Base-by-base conservation (phyloP, 106 monocot genomes). In the Acanthochlamys bracteata region DNA sequence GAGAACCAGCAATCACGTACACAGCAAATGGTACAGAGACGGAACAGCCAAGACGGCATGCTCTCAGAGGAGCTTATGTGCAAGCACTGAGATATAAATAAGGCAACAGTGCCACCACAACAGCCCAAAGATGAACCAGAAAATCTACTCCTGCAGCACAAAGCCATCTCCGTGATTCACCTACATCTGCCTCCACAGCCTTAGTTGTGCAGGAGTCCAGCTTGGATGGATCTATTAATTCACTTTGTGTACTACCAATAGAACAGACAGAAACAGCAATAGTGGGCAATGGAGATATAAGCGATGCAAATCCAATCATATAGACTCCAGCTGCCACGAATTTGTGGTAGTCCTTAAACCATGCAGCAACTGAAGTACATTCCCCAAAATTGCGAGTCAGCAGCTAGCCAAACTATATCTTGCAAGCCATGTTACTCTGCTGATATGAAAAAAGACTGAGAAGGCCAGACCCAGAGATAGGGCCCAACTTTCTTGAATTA, bases 371-470 rank as follows among this genome's bases (percentile, higher is more conserved):
- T 59, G 93, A 71, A 46, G 74, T 42, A 77, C 86, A 83, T 57
- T 94, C 93, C 27, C 93, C 93, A 76, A 77, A n/a, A 76, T 58
- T 60, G 71, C 55, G 93, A 81, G 74, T 94, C 93, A 41, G 86
- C 79, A 60, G 93, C 89, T 42, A 94, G 55, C 93, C 89, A 94
- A 39, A 94, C 76, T 61, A 94, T 84, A 81, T 93, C 93, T 72
- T 93, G 93, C 80, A 25, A 93, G 69, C 93, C 93, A 93, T 70
- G 83, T 27, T 40, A 64, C 86, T 67, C 66, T 75, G 57, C 86
- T 86, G 60, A 94, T 71, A 53, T 79, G 89, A 39, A 81, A 77
- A 66, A 94, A 94, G 27, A 89, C 59, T 47, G 89, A 86, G 68
- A 80, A 86, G 17, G 74, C 89, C 78, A 94, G 83, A 15, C 86